These are phyloP conservation scores for Cinnamomum micranthum DNA, from an alignment of 164 flowering plant genomes.

Conservation along the genomic window DNA sequence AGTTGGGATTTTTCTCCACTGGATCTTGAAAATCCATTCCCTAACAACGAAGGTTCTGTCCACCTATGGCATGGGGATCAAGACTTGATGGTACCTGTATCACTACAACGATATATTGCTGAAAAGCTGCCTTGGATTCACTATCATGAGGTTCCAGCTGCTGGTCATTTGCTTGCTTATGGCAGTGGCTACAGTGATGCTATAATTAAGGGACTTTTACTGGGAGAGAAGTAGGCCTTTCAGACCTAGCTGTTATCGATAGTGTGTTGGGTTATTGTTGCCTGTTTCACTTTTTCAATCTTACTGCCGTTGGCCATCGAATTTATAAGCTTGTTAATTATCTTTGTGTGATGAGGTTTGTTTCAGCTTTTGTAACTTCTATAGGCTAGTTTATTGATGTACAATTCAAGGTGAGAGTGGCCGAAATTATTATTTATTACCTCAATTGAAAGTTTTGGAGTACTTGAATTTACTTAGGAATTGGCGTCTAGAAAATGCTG, in stretches of 20 bases:
- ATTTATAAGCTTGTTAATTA: neutral
- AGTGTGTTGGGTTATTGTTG: neutral
- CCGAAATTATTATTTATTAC: neutral
- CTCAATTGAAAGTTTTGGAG: too few relatives aligned
- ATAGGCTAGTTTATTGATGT: neutral
- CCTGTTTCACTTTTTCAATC: neutral
- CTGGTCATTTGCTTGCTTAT: slow-evolving; percentile 49
- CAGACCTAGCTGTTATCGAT: too few relatives aligned
- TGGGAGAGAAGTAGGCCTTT: slow-evolving; percentile 14
- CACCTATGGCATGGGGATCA: slow-evolving; percentile 79
- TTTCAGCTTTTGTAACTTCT: neutral
- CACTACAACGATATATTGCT: slow-evolving; percentile 47
- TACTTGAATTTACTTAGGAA: too few relatives aligned
- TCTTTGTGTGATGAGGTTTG: neutral
- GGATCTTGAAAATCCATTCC: slow-evolving; percentile 58
- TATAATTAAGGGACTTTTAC: slow-evolving; percentile 19
- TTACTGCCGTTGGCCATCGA: neutral
- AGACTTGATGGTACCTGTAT: slow-evolving; percentile 50
- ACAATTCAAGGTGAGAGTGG: neutral
- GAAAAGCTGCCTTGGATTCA: slow-evolving; percentile 61
- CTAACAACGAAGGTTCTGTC: slow-evolving; percentile 54
- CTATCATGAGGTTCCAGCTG: slow-evolving; percentile 60
- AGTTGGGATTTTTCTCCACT: slow-evolving; percentile 71
- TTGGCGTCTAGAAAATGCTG: too few relatives aligned
- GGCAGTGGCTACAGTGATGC: slow-evolving; percentile 31